A percentile compares a stretch with the other conserved stretches of the same genome.
These are phyloP conservation scores for Colletotrichum sp. DNA, from an alignment of 2,329 filamentous ascomycete species.

Conservation along the genomic window DNA sequence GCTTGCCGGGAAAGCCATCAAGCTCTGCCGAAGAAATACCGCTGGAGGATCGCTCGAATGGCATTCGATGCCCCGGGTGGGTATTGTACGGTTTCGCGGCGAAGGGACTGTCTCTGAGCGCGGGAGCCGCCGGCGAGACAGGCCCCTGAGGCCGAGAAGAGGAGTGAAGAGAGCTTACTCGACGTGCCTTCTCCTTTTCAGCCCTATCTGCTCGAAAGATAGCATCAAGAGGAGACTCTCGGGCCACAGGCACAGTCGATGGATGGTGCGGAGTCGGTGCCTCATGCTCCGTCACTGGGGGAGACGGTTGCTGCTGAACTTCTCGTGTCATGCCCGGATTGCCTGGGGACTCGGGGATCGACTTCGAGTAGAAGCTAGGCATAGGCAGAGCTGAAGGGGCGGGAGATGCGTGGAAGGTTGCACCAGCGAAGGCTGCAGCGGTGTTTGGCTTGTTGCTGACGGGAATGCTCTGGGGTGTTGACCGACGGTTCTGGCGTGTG, in stretches of 20 bases:
- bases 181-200: constrained; percentile 69
- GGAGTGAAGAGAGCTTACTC: constrained; percentile 55
- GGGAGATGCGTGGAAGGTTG: constrained; percentile 94
- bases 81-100: constrained; percentile 8
- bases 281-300: constrained; percentile 57
- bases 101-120: constrained; percentile 33
- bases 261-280: constrained; percentile 50
- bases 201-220: constrained; percentile 89
- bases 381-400: constrained; percentile 89
- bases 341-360: constrained; percentile 68
- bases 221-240: constrained; percentile 83
- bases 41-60: constrained; percentile 25
- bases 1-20: constrained; percentile 59
- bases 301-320: constrained; percentile 50
- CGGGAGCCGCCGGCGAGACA: constrained; percentile 56
- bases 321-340: constrained; percentile 35
- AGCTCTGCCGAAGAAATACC: constrained; percentile 74
- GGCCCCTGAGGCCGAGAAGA: constrained; percentile 42
- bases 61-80: constrained; percentile 13
- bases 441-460: constrained; percentile 49
- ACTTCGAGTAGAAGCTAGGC: constrained; percentile 83
- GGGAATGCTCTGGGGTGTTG: constrained; percentile 36
- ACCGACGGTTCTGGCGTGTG: constrained; percentile 45
- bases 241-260: constrained; percentile 30
- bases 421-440: constrained; percentile 80